These are phyloP conservation scores for Dittrichia graveolens DNA, from an alignment of 129 eudicot genomes.

Conservation along the genomic window DNA sequence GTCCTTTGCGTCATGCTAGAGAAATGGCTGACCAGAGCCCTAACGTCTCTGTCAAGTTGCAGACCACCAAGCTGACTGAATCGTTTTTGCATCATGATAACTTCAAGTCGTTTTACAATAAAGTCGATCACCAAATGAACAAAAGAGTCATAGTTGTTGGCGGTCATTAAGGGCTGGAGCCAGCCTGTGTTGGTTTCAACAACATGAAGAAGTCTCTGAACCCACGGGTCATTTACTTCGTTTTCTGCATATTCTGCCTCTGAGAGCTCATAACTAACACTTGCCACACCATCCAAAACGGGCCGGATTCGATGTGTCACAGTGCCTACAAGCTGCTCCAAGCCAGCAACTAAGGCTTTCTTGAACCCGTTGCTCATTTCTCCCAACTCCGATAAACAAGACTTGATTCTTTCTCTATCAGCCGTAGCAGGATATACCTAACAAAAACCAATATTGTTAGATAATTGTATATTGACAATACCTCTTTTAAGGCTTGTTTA, in stretches of 20 bases:
- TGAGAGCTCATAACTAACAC: conserved; percentile 81
- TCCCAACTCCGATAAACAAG: conserved; percentile 77
- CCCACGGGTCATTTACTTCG: conserved; percentile 97
- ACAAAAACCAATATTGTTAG: conserved; percentile 4
- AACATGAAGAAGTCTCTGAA: conserved; percentile 84
- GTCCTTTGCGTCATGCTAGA: conserved; percentile 91
- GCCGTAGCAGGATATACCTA: conserved; percentile 81
- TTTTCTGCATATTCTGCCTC: conserved; percentile 90
- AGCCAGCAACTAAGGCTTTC: conserved; percentile 60
- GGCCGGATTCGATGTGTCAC: conserved; percentile 89
- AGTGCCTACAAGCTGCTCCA: conserved; percentile 79
- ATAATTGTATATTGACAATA: neutral
- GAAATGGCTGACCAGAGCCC: conserved; percentile 89
- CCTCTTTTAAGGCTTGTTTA: neutral
- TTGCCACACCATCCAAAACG: conserved; percentile 71
- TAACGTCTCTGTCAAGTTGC: conserved; percentile 81
- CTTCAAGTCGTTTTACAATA: conserved; percentile 85
- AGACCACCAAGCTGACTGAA: conserved; percentile 96
- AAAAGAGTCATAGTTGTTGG: conserved; percentile 80
- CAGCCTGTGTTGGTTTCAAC: conserved; percentile 81
- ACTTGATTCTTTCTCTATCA: conserved; percentile 82
- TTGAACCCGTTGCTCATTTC: conserved; percentile 84
- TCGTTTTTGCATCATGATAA: conserved; percentile 91
- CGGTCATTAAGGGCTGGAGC: conserved; percentile 86
- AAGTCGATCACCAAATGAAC: conserved; percentile 83